phyloP scores from a whole-genome alignment of 2,329 filamentous ascomycete species.

The Berkeleyomyces basicola region DNA sequence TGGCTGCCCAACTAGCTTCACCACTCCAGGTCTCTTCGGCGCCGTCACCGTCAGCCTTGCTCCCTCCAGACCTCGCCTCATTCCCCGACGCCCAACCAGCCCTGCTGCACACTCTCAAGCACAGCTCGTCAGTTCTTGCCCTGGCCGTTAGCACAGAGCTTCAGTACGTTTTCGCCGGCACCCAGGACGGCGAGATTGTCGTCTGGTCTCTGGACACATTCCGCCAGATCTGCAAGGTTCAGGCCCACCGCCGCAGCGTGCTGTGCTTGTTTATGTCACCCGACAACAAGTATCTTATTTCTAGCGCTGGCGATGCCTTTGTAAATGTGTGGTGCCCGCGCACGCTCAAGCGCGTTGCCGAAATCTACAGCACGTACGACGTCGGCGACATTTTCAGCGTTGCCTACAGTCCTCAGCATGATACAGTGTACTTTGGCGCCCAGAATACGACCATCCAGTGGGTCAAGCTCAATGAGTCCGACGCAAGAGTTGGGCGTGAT shows the following conservation, averaged over 20 bases:
- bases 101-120: conserved; percentile 56
- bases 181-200: conserved; percentile 83
- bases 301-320: conserved; percentile 81
- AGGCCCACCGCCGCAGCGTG: conserved; percentile 83
- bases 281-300: conserved; percentile 65
- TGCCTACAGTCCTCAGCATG: conserved; percentile 63
- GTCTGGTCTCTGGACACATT: conserved; percentile 85
- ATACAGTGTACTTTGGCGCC: conserved; percentile 78
- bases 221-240: conserved; percentile 58
- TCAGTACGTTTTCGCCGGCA: conserved; percentile 75
- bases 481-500: conserved; percentile 40
- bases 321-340: conserved; percentile 84
- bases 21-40: neutral
- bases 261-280: conserved; percentile 68
- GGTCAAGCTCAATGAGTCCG: conserved; percentile 56
- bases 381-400: conserved; percentile 93
- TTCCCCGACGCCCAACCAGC: conserved; percentile 17
- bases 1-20: neutral
- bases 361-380: conserved; percentile 85
- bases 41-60: neutral
- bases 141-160: conserved; percentile 64
- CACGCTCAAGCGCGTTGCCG: conserved; percentile 61
- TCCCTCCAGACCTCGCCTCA: neutral
- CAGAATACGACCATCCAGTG: conserved; percentile 95
- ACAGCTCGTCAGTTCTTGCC: conserved; percentile 65